phyloP scores from a whole-genome alignment of 306 rosid species.

The Inga leiocalycina region DNA sequence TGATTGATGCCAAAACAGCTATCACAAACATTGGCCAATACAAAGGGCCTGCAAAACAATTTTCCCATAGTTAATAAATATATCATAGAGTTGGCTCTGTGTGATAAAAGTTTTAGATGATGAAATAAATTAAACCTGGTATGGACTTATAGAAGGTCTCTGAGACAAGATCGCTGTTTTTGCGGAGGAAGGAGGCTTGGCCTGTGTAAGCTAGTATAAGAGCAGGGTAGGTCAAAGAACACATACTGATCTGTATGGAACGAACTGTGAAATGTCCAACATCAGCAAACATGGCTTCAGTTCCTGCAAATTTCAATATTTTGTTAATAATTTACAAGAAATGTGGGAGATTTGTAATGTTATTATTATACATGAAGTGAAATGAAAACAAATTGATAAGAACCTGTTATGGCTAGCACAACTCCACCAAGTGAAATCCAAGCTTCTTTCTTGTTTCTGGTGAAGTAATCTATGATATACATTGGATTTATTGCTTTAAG shows the following conservation, averaged over 20 bases:
- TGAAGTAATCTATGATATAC: slow-evolving; percentile 13
- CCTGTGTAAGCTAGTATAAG: slow-evolving; percentile 10
- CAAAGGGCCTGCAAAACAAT: slow-evolving; percentile 35
- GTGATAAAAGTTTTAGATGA: neutral
- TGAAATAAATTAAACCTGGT: neutral
- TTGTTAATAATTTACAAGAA: neutral
- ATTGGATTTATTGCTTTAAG: slow-evolving; percentile 13
- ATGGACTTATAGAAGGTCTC: slow-evolving; percentile 12
- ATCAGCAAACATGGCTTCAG: slow-evolving; percentile 23
- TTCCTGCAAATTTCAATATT: neutral
- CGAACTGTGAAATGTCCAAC: slow-evolving; percentile 18
- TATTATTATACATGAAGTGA: too few relatives aligned
- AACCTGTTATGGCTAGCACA: slow-evolving; percentile 7
- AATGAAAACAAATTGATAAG: neutral
- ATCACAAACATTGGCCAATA: slow-evolving; percentile 66
- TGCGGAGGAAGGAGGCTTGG: slow-evolving; percentile 20
- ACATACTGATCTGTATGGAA: slow-evolving; percentile 20
- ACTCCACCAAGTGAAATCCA: slow-evolving; percentile 16
- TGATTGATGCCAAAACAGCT: slow-evolving; percentile 52
- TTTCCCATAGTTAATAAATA: neutral
- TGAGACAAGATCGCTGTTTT: slow-evolving; percentile 2
- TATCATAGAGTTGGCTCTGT: neutral
- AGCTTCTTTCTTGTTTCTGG: slow-evolving; percentile 9
- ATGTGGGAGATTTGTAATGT: neutral
- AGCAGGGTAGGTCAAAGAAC: slow-evolving; percentile 17